These are phyloP conservation scores for Arthroderma uncinatum DNA, from an alignment of 2,329 filamentous ascomycete species.

Conservation along the genomic window DNA sequence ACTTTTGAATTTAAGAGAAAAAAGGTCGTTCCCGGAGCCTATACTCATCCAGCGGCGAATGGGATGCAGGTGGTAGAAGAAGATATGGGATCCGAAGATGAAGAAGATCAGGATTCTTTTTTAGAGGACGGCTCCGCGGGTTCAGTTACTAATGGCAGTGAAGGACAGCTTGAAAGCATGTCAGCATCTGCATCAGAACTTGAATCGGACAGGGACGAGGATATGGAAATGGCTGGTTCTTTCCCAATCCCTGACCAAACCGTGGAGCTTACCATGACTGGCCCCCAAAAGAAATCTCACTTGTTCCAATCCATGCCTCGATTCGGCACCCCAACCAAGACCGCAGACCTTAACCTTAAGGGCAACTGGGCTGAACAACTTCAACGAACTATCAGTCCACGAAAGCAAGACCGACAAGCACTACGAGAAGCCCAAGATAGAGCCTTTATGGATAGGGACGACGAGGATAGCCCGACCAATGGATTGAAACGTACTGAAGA, in stretches of 20 bases:
- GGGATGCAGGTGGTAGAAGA: slow-evolving; percentile 26
- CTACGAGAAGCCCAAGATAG: slow-evolving; percentile 55
- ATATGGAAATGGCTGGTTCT: slow-evolving; percentile 76
- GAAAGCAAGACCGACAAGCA: slow-evolving; percentile 75
- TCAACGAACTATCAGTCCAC: slow-evolving; percentile 83
- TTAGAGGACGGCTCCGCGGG: slow-evolving; percentile 84
- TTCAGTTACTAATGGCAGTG: slow-evolving; percentile 45
- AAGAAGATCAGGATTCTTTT: slow-evolving; percentile 59
- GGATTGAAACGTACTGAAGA: slow-evolving; percentile 19
- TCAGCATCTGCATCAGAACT: slow-evolving; percentile 45
- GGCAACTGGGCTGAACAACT: slow-evolving; percentile 92
- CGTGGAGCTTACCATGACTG: slow-evolving; percentile 56
- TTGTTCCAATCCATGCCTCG: slow-evolving; percentile 13
- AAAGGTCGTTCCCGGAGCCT: slow-evolving; percentile 61
- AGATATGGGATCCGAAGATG: slow-evolving; percentile 35
- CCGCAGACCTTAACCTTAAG: slow-evolving; percentile 41
- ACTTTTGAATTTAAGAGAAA: slow-evolving; percentile 47
- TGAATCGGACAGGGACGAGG: slow-evolving; percentile 52
- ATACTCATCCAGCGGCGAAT: slow-evolving; percentile 54
- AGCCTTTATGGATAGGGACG: slow-evolving; percentile 41
- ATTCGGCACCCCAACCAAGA: slow-evolving; percentile 7
- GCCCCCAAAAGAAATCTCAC: slow-evolving; percentile 18
- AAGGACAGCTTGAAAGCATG: slow-evolving; percentile 12
- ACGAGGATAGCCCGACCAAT: slow-evolving; percentile 25
- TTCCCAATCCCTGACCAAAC: slow-evolving; percentile 61